These are phyloP conservation scores for Gentiana straminea DNA, from an alignment of 257 asterid species.

Conservation along the genomic window DNA sequence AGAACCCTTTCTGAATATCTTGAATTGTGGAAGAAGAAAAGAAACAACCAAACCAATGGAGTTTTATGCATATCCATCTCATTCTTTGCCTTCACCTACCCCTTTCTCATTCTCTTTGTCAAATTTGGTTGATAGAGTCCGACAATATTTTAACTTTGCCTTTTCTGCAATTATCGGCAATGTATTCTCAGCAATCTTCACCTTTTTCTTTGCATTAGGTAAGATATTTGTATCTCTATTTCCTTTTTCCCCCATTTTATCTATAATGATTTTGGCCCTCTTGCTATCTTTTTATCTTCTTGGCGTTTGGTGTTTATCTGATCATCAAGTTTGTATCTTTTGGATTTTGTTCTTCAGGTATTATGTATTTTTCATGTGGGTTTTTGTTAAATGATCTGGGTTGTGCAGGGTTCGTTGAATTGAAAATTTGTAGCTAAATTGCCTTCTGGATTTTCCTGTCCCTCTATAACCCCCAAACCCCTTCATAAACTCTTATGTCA, in stretches of 20 bases:
- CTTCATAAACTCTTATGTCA: no score
- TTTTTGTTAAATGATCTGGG: constrained; percentile 19
- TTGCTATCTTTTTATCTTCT: constrained; percentile 3
- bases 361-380: constrained; percentile 11
- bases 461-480: no score
- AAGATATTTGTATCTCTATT: constrained; percentile 11
- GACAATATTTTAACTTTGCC: constrained; percentile 52
- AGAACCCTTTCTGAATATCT: no score
- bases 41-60: constrained; percentile 36
- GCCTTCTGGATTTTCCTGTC: neutral
- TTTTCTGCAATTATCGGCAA: constrained; percentile 68
- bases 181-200: constrained; percentile 80
- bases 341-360: neutral
- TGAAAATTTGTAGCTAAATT: neutral
- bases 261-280: neutral
- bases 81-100: constrained; percentile 44
- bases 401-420: constrained; percentile 6
- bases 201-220: constrained; percentile 90
- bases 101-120: constrained; percentile 32
- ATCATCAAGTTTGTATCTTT: constrained; percentile 10
- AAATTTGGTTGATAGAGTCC: constrained; percentile 48
- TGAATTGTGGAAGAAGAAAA: no score
- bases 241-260: neutral
- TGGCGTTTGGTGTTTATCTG: neutral
- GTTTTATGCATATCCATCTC: constrained; percentile 65